Evolutionary conservation across 192 early-diverging fungal genomes (phyloP), one percentile per base, ranked within the genome.

Genomic region (Phlyctochytrium arcticum): DNA sequence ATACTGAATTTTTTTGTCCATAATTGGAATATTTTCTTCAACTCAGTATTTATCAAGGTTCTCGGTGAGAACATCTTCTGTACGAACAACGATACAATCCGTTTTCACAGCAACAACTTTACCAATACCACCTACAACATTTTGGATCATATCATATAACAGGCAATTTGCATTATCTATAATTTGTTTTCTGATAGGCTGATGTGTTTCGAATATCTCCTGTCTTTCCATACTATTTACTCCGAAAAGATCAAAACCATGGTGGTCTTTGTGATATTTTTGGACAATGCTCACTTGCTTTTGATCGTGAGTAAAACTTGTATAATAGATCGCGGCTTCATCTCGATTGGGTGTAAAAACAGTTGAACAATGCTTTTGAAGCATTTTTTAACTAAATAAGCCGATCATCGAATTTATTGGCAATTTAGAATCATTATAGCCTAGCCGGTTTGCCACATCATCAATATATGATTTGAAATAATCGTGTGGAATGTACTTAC

Each of bases 111-210:
- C 46, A 15, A 62, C 12, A 10, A 62, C 48, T 34, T 62, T 62
- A 19, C 29, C 27, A 29, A 53, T 27, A 31, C 48, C 3, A n/a
- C 48, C 47, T 10, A 62, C 48, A n/a, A 36, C 9, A 34, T 62
- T 32, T n/a, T 54, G 29, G n/a, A 53, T 53, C 48, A 62, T 54
- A 32, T 53, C 48, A 48, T 62, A 53, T n/a, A 62, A 29, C 31
- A 62, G 26, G 35, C 60, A 62, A 29, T 62, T 62, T 35, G 60
- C 60, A 30, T 53, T 29, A 29, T 62, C 60, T 12, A 62, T 62
- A 5, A 62, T 62, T 53, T 62, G 60, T 48, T 62, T 62, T 17
- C 60, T 15, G 1, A 62, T 26, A 19, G 60, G 60, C 3, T 32
- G 9, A 42, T 62, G 60, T 1, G 60, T 21, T n/a, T 3, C 27